Base-by-base conservation (phyloP, 1,139 yeast genomes). In the Lodderomyces margitis region DNA sequence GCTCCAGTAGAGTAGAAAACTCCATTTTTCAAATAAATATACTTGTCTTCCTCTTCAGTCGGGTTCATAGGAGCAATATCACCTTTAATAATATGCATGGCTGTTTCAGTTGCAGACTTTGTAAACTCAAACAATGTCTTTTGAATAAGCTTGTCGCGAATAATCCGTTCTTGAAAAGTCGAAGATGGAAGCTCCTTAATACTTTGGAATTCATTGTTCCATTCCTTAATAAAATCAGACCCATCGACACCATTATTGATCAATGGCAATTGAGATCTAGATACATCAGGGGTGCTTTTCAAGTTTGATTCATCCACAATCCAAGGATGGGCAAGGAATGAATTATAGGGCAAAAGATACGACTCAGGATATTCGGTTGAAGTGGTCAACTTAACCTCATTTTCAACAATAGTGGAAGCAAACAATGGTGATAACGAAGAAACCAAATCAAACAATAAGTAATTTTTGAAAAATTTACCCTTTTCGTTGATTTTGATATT, bases 141-240 rank as follows among this genome's bases (percentile, higher is more conserved):
- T 57, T 80, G 80, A 48, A 87, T 66, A 44, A 88, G 66, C 53
- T 84, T 81, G 57, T 92, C 98, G 53, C 92, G 78, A 45, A 83
- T 67, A 41, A 89, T 71, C 47, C 92, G 77, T 48, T 86, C 91
- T 45, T 79, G 79, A 44, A 87, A 62, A 21, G 75, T 62, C 3
- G 68, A 56, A 36, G 69, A 70, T 21, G 87, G 81, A 48, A 88
- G 70, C 52, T 88, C 97, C 48, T 81, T 78, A 39, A 88, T 74
- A 5, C 87, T 73, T 66, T 92, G 98, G 54, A 83, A 80, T 53
- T 92, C 97, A 51, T 86, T 96, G 58, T 89, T 89, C 89, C 95
- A 91, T 54, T 89, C 96, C 53, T 83, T 80, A 45, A 70, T 74
- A 25, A 68, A 57, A 41, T 72, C 81, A 17, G 78, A 75, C 19